Evolutionary conservation across 768 basidiomycete genomes (phyloP), one percentile per base, ranked within the genome.

Genomic region (Tubosaeta brunneosetosa): DNA sequence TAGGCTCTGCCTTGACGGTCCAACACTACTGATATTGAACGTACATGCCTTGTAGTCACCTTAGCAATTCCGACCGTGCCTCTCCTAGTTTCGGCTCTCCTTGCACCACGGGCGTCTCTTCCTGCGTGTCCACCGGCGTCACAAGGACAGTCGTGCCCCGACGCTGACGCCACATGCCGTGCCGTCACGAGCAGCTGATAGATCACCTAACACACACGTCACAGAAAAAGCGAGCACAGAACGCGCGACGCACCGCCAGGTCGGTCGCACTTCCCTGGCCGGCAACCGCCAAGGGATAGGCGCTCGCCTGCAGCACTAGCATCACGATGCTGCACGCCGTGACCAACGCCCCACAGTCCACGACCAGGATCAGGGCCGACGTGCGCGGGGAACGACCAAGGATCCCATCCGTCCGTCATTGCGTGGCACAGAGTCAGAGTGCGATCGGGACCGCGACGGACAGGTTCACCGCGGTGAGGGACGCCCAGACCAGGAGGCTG

Each of bases 291-390:
- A 49, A 43, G 0, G 16, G 1, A 43, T 42, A 52, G 3, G 40
- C 32, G 8, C 14, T 10, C 12, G 45, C 37, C 10, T 55, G 56
- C 25, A 64, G 40, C 9, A 58, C 19, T 31, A 47, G 38, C 56
- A 61, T 59, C 8, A 19, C 17, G n/a, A 53, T 7, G 4, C 49
- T 49, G 19, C 44, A 50, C 8, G 33, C 13, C 1, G 55, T 55
- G 2, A 61, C 43, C 29, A 65, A 38, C 1, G 56, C 45, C 12
- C 59, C 51, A 4, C 59, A 66, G 47, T 65, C 64, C 4, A 65
- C 49, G 14, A 56, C 6, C 46, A 65, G 40, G 38, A 65, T 48
- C 26, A 36, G 49, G 37, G 45, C 14, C n/a, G 59, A 54, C 44
- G 46, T 59, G 45, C 46, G 45, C 8, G 47, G 54, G 10, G 48